Evolutionary conservation across 2,329 filamentous ascomycete genomes (phyloP), one percentile per base, ranked within the genome.

Genomic region (Bipolaris zeicola): DNA sequence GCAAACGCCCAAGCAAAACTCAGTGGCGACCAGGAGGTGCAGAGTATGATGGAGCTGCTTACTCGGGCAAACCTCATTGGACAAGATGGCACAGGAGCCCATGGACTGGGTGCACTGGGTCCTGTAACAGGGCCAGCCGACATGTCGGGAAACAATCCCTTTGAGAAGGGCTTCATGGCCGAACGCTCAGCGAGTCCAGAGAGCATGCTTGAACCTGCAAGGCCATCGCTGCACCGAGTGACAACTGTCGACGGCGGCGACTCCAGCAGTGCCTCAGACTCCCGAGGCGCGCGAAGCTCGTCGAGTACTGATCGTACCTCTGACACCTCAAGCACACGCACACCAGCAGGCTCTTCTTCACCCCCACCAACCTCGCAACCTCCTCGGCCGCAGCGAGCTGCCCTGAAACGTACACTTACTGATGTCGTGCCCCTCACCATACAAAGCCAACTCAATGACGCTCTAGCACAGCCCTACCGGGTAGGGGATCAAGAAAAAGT

Each of bases 11-110:
- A 96, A 76, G 91, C 93, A 50, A 88, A 90, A 69, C 82, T 90
- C 50, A 87, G 85, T 60, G 93, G 92, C 20, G 93, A 98, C 76
- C 80, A 91, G 49, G 94, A 97, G 66, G 85, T 92, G 45, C 92
- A 97, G 76, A 89, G 88, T 69, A 92, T 96, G 89, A 85, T 97
- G 77, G 93, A 98, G 70, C 81, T 97, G 55, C 80, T 97, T 59
- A 88, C 91, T 42, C 88, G 88, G 68, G 91, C 93, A 44, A 91
- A 94, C 64, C 78, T 97, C 22, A 86, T 94, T 52, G 89, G 87
- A 16, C 83, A 87, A 36, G 87, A 88, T 51, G 88, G 87, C 59
- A 75, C 87, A 31, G 83, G 81, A 46, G 77, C 77, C 39, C 76
- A 80, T 64, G 81, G 80, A 13, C 63, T 82, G 58, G 78, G 79